Evolutionary conservation across 352 stramenopile species (phyloP).

Genomic region (Globisporangium sylvaticum): DNA sequence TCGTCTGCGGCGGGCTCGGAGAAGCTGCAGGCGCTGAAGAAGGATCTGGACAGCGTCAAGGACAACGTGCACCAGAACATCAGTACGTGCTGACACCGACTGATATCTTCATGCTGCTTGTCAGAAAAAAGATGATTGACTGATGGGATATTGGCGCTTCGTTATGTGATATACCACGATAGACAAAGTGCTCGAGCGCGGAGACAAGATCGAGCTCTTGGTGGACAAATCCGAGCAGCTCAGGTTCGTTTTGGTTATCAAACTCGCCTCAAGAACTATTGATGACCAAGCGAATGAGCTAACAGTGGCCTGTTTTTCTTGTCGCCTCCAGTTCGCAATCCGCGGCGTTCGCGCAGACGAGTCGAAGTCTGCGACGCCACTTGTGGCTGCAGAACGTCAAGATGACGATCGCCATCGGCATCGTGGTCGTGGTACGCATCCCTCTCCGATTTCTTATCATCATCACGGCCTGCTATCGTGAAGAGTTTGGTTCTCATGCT

Average conservation of each 20-base stretch:
- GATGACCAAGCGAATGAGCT: neutral
- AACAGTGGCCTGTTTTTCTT: neutral
- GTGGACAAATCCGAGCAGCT: slow-evolving; percentile 87
- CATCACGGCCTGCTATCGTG: neutral
- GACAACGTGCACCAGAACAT: slow-evolving; percentile 83
- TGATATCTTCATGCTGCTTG: neutral
- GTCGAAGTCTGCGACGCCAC: slow-evolving; percentile 67
- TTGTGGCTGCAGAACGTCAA: slow-evolving; percentile 88
- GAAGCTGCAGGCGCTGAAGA: slow-evolving; percentile 78
- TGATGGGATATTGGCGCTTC: neutral
- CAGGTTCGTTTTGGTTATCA: slow-evolving; percentile 35
- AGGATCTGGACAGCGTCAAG: slow-evolving; percentile 79
- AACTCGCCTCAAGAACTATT: neutral
- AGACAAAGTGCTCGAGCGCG: slow-evolving; percentile 82
- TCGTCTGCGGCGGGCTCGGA: slow-evolving; percentile 68
- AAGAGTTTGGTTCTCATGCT: neutral
- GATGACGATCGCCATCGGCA: slow-evolving; percentile 77
- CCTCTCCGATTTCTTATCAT: neutral
- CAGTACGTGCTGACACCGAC: slow-evolving; percentile 28
- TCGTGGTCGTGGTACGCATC: slow-evolving; percentile 55
- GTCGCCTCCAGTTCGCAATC: slow-evolving; percentile 57
- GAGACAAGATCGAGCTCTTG: slow-evolving; percentile 86
- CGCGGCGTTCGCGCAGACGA: slow-evolving; percentile 80
- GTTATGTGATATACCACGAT: neutral
- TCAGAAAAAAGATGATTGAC: neutral